A percentile compares a stretch with the other conserved stretches of the same genome.
phyloP scores from a whole-genome alignment of 148 eudicot species.

The Pouteria glomerata region DNA sequence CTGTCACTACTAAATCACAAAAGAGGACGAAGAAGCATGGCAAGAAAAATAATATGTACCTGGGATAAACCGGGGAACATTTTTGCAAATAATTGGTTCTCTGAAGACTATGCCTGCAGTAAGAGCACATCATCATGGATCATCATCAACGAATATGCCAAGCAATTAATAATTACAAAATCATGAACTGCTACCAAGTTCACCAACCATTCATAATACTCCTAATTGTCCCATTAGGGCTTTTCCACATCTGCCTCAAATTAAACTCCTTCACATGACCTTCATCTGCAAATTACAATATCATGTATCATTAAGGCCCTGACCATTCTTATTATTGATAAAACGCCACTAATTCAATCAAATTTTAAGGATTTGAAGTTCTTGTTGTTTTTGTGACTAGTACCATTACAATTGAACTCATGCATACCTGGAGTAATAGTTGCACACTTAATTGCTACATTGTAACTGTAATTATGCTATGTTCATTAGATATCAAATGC shows the following conservation, averaged over 20 bases:
- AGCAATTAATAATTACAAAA: not conserved
- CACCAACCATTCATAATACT: constrained; percentile 80
- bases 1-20: not conserved
- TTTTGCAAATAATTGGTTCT: constrained; percentile 91
- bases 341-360: not conserved
- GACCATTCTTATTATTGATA: not conserved
- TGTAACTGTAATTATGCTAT: constrained; percentile 43
- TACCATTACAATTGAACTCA: not conserved
- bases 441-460: constrained; percentile 80
- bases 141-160: not conserved
- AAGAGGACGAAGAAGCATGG: not conserved
- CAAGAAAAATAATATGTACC: constrained; percentile 23
- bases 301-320: not conserved
- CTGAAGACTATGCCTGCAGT: constrained; percentile 83
- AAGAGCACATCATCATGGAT: constrained; percentile 6
- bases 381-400: not conserved
- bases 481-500: constrained; percentile 3
- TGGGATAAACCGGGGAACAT: constrained; percentile 77
- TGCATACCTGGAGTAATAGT: constrained; percentile 71
- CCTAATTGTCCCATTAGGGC: constrained; percentile 95
- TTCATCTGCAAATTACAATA: constrained; percentile 51
- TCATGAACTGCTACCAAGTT: not conserved
- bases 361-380: not conserved
- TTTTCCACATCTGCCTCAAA: constrained; percentile 85
- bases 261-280: constrained; percentile 67